A percentile compares a stretch with the other conserved stretches of the same genome.
Evolutionary conservation across 306 rosid genomes (phyloP).

Genomic region (Prunus fruticosa): DNA sequence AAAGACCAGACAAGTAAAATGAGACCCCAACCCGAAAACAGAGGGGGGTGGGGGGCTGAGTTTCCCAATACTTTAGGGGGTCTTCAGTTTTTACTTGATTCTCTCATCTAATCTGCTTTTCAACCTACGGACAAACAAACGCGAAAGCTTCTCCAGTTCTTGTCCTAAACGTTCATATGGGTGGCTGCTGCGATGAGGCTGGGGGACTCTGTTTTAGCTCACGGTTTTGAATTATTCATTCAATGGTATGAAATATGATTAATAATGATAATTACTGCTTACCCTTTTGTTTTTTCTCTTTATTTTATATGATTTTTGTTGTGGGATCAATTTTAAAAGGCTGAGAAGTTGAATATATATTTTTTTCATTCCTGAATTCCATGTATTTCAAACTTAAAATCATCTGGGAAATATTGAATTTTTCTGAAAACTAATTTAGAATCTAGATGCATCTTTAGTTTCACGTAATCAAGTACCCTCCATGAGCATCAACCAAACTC

Average conservation of each 20-base stretch:
- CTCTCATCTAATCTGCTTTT: neutral
- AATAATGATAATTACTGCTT: neutral
- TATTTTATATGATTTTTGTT: neutral
- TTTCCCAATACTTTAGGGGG: neutral
- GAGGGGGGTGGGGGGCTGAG: neutral
- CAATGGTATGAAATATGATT: neutral
- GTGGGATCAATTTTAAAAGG: neutral
- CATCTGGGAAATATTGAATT: neutral
- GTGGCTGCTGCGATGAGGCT: neutral
- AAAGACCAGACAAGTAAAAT: neutral
- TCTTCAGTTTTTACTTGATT: neutral
- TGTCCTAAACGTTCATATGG: neutral
- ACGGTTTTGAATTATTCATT: neutral
- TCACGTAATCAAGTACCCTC: neutral
- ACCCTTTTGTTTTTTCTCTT: neutral
- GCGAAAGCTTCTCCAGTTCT: neutral
- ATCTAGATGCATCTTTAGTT: neutral
- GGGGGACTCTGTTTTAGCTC: neutral
- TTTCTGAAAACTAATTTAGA: neutral
- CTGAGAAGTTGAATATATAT: neutral
- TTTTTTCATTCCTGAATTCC: neutral
- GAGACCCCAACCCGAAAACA: constrained; percentile 4
- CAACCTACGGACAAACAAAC: neutral
- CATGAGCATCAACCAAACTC: neutral
- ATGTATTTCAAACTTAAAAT: neutral